These are phyloP conservation scores for Globisporangium camurandrum DNA, from an alignment of 352 stramenopile genomes.

Conservation along the genomic window DNA sequence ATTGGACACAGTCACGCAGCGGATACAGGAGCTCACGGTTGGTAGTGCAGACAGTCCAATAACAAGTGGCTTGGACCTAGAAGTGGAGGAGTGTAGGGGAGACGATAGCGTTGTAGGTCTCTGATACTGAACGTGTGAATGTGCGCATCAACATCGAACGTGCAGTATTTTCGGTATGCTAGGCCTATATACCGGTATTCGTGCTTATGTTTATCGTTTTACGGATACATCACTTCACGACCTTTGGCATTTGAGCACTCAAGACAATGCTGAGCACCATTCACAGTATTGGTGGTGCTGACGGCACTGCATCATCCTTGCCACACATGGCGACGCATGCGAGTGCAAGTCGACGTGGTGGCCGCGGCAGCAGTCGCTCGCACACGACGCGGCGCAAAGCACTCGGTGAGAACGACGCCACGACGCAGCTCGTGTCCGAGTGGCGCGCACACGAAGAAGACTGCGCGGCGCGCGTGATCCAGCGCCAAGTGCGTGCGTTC, in stretches of 20 bases:
- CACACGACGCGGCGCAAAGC: constrained; percentile 20
- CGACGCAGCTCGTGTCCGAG: constrained; percentile 39
- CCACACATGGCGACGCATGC: neutral
- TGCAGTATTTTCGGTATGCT: too few species aligned
- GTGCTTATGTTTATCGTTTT: too few species aligned
- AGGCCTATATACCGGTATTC: too few species aligned
- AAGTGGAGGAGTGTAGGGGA: neutral
- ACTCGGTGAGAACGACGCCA: constrained; percentile 13
- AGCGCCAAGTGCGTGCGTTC: constrained; percentile 28
- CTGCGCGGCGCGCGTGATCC: constrained; percentile 34
- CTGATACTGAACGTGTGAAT: too few species aligned
- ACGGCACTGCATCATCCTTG: too few species aligned
- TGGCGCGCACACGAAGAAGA: constrained; percentile 55
- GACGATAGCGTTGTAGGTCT: too few species aligned
- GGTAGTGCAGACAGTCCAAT: neutral
- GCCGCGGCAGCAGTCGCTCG: constrained; percentile 14
- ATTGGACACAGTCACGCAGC: constrained; percentile 50
- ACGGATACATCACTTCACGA: too few species aligned
- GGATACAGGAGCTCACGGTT: constrained; percentile 37
- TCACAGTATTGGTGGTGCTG: neutral
- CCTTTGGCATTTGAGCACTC: neutral
- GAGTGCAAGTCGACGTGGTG: constrained; percentile 13
- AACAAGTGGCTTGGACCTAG: neutral
- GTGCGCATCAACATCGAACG: too few species aligned
- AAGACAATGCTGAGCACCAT: constrained; percentile 3